These are phyloP conservation scores for Ambrosiella xylebori DNA, from an alignment of 2,329 filamentous ascomycete species.

Conservation along the genomic window DNA sequence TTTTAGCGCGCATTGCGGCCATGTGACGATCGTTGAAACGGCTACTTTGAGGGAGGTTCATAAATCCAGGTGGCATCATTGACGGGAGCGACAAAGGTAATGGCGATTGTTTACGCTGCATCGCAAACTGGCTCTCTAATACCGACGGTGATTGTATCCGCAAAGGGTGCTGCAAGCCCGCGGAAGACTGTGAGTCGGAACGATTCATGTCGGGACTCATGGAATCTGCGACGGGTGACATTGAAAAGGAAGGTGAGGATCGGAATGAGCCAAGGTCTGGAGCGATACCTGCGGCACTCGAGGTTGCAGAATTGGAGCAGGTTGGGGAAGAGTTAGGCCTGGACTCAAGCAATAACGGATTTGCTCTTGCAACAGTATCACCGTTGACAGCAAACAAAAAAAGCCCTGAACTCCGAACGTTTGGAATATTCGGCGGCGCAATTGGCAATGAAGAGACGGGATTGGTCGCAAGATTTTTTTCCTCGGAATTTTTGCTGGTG, in stretches of 20 bases:
- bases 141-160: constrained; percentile 9
- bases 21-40: constrained; percentile 16
- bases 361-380: not conserved
- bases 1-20: constrained; percentile 12
- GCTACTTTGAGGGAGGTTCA: constrained; percentile 19
- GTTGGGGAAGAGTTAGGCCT: not conserved
- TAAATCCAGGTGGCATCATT: constrained; percentile 6
- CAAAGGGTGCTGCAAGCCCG: constrained; percentile 11
- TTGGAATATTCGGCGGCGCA: too few species aligned
- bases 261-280: not conserved
- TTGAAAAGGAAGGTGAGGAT: not conserved
- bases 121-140: constrained; percentile 5
- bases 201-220: constrained; percentile 3
- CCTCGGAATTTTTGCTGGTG: not conserved
- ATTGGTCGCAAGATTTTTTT: not conserved
- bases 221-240: not conserved
- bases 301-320: not conserved
- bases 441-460: not conserved
- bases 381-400: not conserved
- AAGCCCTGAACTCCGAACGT: too few species aligned
- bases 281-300: not conserved
- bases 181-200: constrained; percentile 4
- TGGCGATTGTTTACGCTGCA: constrained; percentile 11
- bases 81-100: constrained; percentile 9
- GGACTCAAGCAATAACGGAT: not conserved